Evolutionary conservation across 1,139 yeast genomes (phyloP), one percentile per base, ranked within the genome.

Genomic region (Diutina neorugosa): DNA sequence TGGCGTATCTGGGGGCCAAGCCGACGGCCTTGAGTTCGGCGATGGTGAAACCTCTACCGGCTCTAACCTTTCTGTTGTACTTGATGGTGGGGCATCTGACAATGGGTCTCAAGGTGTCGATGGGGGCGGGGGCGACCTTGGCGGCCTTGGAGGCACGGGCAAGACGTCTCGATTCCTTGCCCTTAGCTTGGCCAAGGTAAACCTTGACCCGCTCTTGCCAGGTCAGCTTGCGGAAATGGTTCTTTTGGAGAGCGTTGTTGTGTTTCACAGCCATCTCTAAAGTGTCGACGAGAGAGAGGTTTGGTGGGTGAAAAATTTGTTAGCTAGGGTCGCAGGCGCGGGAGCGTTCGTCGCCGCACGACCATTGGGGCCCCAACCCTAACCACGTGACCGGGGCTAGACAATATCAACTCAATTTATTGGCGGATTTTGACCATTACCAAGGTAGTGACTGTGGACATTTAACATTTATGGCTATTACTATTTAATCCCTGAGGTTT

Each of bases 181-280:
- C 89, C 76, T 98, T 98, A 70, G 98, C 96, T 82, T 93, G 98
- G 91, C 91, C 96, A 73, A 91, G 86, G 90, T 93, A 97, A 69
- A 89, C 96, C 77, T 82, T 88, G 83, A 93, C 99, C 76, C 98
- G 89, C 80, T 88, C 96, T 82, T 93, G 98, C 99, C 99, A 93
- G 40, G 50, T 27, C 96, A 90, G 93, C 88, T 93, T 93, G 83
- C 94, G 85, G 89, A 87, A 87, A 81, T 87, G 96, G 81, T 86
- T 86, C 83, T 86, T 86, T 81, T 85, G 90, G 82, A 91, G 81
- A 85, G 97, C 96, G 78, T 86, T 81, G 80, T 93, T 93, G 91
- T 93, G 90, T 70, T 93, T 78, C 82, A 93, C 89, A 79, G 98
- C 98, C 93, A 77, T 74, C 65, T 67, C 68, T 61, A 57, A 50